phyloP scores from a whole-genome alignment of 257 asterid species.

The Marsdenia floribunda region DNA sequence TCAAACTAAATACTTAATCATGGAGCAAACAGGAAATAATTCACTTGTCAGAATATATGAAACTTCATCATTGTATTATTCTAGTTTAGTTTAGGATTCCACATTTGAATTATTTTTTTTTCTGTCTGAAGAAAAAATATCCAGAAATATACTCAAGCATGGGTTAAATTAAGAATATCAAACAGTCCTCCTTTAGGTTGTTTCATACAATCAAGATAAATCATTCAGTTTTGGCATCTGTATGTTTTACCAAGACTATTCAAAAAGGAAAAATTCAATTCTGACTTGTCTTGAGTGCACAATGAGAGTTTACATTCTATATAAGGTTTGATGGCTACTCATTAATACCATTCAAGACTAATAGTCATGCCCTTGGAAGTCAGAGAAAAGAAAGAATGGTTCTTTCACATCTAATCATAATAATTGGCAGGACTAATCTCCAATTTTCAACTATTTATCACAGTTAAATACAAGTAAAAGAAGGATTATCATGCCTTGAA shows the following conservation, averaged over 20 bases:
- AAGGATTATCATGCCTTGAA: conserved; percentile 29
- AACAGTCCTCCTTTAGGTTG: background rate
- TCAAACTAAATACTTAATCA: background rate
- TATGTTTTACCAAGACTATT: background rate
- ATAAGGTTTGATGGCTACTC: background rate
- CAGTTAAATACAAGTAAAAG: conserved; percentile 7
- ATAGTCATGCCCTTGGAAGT: background rate
- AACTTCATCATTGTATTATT: background rate
- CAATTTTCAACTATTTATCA: background rate
- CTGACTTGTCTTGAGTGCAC: background rate
- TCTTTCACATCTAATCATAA: background rate
- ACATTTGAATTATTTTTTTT: background rate
- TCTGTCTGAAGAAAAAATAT: background rate
- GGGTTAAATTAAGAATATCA: background rate
- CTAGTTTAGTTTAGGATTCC: background rate
- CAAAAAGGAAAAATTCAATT: background rate
- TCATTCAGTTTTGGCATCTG: background rate
- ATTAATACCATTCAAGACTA: background rate
- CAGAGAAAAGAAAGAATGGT: background rate
- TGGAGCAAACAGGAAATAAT: background rate
- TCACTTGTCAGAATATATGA: background rate
- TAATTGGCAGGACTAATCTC: background rate
- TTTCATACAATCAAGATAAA: background rate
- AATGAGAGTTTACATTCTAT: background rate
- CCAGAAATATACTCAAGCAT: background rate